A percentile compares a stretch with the other conserved stretches of the same genome.
Conservation (phyloP, 257 asterid genomes). For the Gynochthodes officinalis region DNA sequence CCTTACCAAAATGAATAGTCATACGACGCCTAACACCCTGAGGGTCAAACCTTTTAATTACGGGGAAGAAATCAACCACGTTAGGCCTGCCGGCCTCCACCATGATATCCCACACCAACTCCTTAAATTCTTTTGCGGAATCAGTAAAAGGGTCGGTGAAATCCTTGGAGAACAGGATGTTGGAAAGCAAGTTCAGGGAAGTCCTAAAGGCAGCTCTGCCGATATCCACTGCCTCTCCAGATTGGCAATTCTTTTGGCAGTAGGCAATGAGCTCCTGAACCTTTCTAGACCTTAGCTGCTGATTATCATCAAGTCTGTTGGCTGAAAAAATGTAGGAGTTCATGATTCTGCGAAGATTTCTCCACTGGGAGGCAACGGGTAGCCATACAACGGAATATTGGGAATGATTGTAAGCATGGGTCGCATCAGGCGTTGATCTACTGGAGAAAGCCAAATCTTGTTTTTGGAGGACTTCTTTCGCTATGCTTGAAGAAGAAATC, state of each 20-base stretch:
- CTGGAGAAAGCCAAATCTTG: conserved; percentile 29
- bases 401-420: conserved; percentile 25
- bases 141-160: conserved; percentile 36
- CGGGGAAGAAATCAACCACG: conserved; percentile 5
- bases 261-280: conserved; percentile 57
- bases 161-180: conserved; percentile 50
- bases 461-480: conserved; percentile 47
- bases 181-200: conserved; percentile 41
- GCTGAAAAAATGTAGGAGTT: conserved; percentile 55
- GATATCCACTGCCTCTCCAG: conserved; percentile 33
- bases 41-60: background rate
- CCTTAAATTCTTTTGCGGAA: conserved; percentile 58
- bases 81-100: conserved; percentile 38
- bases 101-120: conserved; percentile 43
- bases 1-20: conserved; percentile 31
- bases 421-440: conserved; percentile 24
- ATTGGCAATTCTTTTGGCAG: conserved; percentile 37
- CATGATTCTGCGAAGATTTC: conserved; percentile 25
- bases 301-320: conserved; percentile 56
- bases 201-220: conserved; percentile 28
- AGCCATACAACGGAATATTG: conserved; percentile 18
- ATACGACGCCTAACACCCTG: conserved; percentile 23
- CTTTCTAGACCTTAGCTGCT: conserved; percentile 35
- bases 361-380: conserved; percentile 24
- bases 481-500: conserved; percentile 57